Conservation (phyloP, 768 basidiomycete species). For the Xerocomus spinulosus region DNA sequence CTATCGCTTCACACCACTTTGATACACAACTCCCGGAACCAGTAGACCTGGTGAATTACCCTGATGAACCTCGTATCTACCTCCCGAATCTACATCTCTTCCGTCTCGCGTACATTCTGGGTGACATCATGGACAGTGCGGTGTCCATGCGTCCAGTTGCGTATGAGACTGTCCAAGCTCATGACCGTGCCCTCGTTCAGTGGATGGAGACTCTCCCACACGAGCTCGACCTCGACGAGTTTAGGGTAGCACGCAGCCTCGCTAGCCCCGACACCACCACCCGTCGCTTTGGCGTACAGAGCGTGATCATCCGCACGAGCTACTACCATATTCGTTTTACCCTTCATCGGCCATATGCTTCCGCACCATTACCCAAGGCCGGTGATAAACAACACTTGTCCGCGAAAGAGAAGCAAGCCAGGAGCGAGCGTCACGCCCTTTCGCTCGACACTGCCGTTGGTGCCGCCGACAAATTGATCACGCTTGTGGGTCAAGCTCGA, state of each 20-base stretch:
- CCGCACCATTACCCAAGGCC: constrained; percentile 21
- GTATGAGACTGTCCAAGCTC: constrained; percentile 66
- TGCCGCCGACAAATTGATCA: constrained; percentile 74
- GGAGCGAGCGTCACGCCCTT: constrained; percentile 42
- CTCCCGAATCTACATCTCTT: constrained; percentile 74
- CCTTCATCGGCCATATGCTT: constrained; percentile 73
- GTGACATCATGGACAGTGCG: constrained; percentile 83
- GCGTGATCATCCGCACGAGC: constrained; percentile 72
- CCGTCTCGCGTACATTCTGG: constrained; percentile 70
- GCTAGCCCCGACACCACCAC: constrained; percentile 55
- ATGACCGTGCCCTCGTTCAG: constrained; percentile 64
- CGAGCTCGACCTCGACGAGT: constrained; percentile 76
- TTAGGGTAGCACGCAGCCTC: constrained; percentile 64
- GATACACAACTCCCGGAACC: constrained; percentile 74
- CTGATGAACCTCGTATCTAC: constrained; percentile 61
- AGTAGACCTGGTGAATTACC: constrained; percentile 40
- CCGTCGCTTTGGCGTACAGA: constrained; percentile 72
- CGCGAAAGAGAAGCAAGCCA: constrained; percentile 24
- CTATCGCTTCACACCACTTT: constrained; percentile 77
- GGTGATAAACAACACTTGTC: constrained; percentile 31
- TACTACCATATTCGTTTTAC: constrained; percentile 83
- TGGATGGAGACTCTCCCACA: constrained; percentile 76
- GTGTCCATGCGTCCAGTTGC: constrained; percentile 76
- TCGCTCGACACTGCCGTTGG: constrained; percentile 71
- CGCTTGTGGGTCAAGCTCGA: constrained; percentile 69